Conservation (phyloP, 2,329 filamentous ascomycete genomes). For the Camillea tinctor region DNA sequence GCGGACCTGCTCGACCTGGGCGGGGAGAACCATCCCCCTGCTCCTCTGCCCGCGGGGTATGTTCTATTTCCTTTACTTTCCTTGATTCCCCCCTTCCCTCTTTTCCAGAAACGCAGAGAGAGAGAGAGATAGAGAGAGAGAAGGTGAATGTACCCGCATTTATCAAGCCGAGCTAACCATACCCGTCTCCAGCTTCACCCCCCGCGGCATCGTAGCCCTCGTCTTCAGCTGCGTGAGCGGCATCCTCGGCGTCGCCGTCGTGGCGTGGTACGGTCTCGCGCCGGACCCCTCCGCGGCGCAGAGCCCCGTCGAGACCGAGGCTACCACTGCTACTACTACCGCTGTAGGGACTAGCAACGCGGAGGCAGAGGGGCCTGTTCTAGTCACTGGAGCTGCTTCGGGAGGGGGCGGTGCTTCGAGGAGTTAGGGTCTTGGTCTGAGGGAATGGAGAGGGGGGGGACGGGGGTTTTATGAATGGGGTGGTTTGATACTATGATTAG, state of each 20-base stretch:
- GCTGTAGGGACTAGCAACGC: background rate
- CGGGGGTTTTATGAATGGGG: too few species aligned
- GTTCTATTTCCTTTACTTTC: slow-evolving; percentile 18
- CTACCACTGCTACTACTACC: background rate
- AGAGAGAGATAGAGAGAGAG: too few species aligned
- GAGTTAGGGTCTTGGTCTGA: too few species aligned
- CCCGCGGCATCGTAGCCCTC: slow-evolving; percentile 70
- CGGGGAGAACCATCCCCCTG: slow-evolving; percentile 57
- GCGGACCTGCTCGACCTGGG: slow-evolving; percentile 60
- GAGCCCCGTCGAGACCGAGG: slow-evolving; percentile 8
- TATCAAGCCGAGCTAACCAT: slow-evolving; percentile 4
- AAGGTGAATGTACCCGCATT: too few species aligned
- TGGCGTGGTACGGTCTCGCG: slow-evolving; percentile 65
- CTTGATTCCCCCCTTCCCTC: too few species aligned
- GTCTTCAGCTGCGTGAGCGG: slow-evolving; percentile 70
- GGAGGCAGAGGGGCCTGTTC: slow-evolving; percentile 1
- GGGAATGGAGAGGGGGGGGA: too few species aligned
- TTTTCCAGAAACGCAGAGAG: too few species aligned
- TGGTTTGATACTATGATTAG: too few species aligned
- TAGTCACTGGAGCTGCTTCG: background rate
- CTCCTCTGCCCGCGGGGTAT: slow-evolving; percentile 60
- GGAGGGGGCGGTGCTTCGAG: too few species aligned
- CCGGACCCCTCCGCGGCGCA: slow-evolving; percentile 20
- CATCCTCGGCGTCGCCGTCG: slow-evolving; percentile 64
- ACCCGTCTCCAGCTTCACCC: slow-evolving; percentile 54